phyloP scores from a whole-genome alignment of 2,329 filamentous ascomycete genomes.

The Boeremia exigua region DNA sequence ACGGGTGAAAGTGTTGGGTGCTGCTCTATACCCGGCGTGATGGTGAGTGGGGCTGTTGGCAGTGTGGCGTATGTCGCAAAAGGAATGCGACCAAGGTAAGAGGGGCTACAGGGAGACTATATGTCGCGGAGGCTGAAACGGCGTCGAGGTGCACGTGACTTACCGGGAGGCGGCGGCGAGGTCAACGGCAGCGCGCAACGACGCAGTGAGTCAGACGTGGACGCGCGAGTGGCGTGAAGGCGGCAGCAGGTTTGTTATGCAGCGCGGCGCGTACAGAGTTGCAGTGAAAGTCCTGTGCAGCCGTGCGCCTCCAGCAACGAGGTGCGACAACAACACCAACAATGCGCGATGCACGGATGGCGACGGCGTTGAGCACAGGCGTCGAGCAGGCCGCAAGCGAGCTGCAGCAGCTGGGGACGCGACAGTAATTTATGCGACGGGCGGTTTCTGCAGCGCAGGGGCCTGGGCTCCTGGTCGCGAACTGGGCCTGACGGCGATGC shows the following conservation, averaged over 20 bases:
- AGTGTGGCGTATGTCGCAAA: slow-evolving; percentile 28
- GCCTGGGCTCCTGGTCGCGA: slow-evolving; percentile 24
- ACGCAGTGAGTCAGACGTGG: slow-evolving; percentile 36
- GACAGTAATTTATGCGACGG: slow-evolving; percentile 15
- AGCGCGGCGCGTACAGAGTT: slow-evolving; percentile 25
- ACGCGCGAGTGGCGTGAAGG: slow-evolving; percentile 22
- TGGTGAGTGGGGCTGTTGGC: slow-evolving; percentile 17
- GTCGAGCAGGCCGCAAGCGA: slow-evolving; percentile 28
- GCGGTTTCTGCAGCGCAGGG: slow-evolving; percentile 15
- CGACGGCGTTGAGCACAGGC: slow-evolving; percentile 24
- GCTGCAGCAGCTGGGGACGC: slow-evolving; percentile 28
- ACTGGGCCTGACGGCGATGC: slow-evolving; percentile 25
- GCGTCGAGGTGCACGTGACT: slow-evolving; percentile 37
- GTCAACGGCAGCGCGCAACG: slow-evolving; percentile 19
- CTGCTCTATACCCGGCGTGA: slow-evolving; percentile 21
- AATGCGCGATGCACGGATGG: slow-evolving; percentile 32
- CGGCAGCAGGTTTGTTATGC: slow-evolving; percentile 35
- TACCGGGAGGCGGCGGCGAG: slow-evolving; percentile 41
- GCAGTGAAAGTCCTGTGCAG: slow-evolving; percentile 28
- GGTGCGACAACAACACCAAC: slow-evolving; percentile 31
- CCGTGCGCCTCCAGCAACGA: slow-evolving; percentile 21
- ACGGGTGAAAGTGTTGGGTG: slow-evolving; percentile 7
- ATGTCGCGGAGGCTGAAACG: slow-evolving; percentile 39
- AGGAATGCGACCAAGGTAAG: slow-evolving; percentile 16
- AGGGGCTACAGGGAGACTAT: slow-evolving; percentile 32